phyloP scores from a whole-genome alignment of 371 early-diverging fungal genomes.

The Chytridium lagenaria region DNA sequence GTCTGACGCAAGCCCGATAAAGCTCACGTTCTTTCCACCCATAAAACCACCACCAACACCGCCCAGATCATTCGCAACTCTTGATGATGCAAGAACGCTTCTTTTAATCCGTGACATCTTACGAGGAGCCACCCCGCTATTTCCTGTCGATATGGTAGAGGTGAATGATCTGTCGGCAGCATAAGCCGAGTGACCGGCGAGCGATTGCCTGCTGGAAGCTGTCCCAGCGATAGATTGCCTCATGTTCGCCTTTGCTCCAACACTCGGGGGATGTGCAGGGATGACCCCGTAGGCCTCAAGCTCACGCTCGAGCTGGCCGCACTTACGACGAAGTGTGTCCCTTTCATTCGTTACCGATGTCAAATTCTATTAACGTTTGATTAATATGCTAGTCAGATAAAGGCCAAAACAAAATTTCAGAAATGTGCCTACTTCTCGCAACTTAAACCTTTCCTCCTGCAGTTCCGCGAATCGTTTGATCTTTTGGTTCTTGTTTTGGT shows the following conservation, averaged over 20 bases:
- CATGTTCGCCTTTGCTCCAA: not conserved
- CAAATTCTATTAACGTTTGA: constrained; percentile 43
- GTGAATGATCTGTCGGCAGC: not conserved
- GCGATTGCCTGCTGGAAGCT: not conserved
- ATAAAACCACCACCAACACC: not conserved
- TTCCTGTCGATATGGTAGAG: no score
- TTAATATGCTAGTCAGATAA: not conserved
- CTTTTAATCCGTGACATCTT: not conserved
- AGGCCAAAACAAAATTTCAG: not conserved
- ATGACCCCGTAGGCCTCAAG: constrained; percentile 54
- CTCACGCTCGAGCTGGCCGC: constrained; percentile 58
- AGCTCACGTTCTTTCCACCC: no score
- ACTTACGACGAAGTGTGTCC: constrained; percentile 51
- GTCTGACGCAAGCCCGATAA: no score
- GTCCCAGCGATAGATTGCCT: not conserved
- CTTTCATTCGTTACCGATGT: constrained; percentile 50
- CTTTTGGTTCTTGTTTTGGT: constrained; percentile 55
- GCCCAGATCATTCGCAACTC: not conserved
- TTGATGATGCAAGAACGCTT: not conserved
- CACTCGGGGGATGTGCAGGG: not conserved
- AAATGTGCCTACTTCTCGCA: constrained; percentile 49
- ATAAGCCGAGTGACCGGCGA: not conserved
- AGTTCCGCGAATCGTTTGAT: constrained; percentile 59
- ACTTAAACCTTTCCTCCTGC: constrained; percentile 59
- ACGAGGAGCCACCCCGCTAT: no score